Evolutionary conservation across 306 rosid genomes (phyloP), one percentile per base, ranked within the genome.

Genomic region (Trifolium repens): DNA sequence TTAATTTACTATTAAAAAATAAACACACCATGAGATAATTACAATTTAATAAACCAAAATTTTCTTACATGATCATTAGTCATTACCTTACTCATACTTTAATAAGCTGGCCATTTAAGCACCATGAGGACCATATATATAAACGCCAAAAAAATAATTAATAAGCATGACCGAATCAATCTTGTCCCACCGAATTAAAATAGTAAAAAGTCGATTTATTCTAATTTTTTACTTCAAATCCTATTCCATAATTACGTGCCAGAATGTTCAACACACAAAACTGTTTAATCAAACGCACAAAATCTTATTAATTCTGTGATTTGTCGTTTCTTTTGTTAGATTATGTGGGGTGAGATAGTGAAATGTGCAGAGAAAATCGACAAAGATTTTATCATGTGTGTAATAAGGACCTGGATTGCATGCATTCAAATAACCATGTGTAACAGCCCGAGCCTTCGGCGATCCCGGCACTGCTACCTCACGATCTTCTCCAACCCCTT

Each of bases 241-340:
- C 30, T 47, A 44, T 77, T 83, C 71, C 82, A 77, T 76, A 83
- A 83, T 83, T 84, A 80, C 86, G 83, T 91, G 88, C 87, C 90
- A 89, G 89, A 74, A 86, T 84, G 88, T 83, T 81, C 77, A 78
- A 84, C 83, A 37, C 79, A 80, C 85, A 78, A 19, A 78, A 82
- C 42, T 42, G 83, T 78, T 75, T 62, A 81, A 72, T 81, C 76
- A 83, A 81, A 79, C 37, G 74, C 61, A 80, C 80, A 78, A 83
- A 81, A 89, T 87, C 89, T 78, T 68, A 61, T 89, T 85, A 86
- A 89, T 88, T 91, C 88, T 64, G 72, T 79, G 63, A 79, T 39
- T 87, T 89, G 96, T 89, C 93, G 72, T 88, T 89, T 85, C 89
- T 76, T 63, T 73, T 46, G 84, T 79, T 83, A 85, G 73, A 78